Evolutionary conservation across 1,284 basidiomycete genomes (phyloP).

Genomic region (Pterula multifida): DNA sequence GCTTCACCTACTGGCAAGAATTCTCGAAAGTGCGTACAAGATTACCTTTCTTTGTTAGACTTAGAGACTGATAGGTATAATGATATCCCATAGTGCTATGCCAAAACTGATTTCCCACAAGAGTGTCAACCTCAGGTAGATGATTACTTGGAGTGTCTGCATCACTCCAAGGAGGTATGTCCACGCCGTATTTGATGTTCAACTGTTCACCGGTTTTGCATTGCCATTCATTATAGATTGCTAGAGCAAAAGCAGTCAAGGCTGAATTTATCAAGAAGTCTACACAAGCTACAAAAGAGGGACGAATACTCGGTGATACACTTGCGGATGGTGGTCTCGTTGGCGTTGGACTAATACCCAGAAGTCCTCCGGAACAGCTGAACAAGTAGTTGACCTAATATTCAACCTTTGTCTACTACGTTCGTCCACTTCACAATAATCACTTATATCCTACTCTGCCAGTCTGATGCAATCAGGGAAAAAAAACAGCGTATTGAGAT

Average conservation of each 20-base stretch:
- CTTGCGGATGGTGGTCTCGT: neutral
- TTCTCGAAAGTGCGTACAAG: conserved; percentile 55
- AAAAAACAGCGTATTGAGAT: too few species aligned
- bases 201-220: neutral
- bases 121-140: conserved; percentile 69
- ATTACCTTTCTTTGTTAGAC: neutral
- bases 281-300: neutral
- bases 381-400: too few species aligned
- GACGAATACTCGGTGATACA: neutral
- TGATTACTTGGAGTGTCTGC: conserved; percentile 91
- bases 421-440: too few species aligned
- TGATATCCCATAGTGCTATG: conserved; percentile 66
- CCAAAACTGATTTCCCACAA: conserved; percentile 63
- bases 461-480: too few species aligned
- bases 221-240: neutral
- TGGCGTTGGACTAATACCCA: neutral
- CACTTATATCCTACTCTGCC: too few species aligned
- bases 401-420: too few species aligned
- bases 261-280: conserved; percentile 1
- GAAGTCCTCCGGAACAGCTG: neutral
- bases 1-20: conserved; percentile 90
- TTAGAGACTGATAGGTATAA: conserved; percentile 4
- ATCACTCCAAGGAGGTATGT: conserved; percentile 81
- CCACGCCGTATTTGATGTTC: neutral
- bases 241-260: neutral